Evolutionary conservation across 306 rosid genomes (phyloP), one percentile per base, ranked within the genome.

Genomic region (Sphenostylis stenocarpa): DNA sequence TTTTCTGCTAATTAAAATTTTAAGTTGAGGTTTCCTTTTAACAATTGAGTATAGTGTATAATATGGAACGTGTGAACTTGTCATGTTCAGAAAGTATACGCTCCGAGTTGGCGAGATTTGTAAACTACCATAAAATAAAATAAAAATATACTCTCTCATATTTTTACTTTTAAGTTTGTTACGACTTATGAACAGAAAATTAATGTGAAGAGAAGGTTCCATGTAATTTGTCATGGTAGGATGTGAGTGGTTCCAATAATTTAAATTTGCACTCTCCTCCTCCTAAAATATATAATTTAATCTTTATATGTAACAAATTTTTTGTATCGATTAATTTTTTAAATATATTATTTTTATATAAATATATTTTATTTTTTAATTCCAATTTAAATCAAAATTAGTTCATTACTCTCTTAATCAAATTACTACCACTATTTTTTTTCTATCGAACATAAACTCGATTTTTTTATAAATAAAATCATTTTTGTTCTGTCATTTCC

Each of bases 91-190:
- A 23, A 34, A 51, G 64, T 33, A 61, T n/a, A 19, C 68, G 8
- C 67, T 7, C 7, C 4, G 11, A 24, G 63, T 4, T 56, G 29
- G 34, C 65, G 5, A 31, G 13, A 31, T 31, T 11, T 8, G 68
- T 31, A 43, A 61, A 31, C 23, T 16, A 33, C 9, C 26, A n/a
- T 16, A 60, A 61, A 60, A 15, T 15, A 14, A 58, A 14, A 58
- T 8, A 12, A 36, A 63, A 63, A 19, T 5, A 64, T 5, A 17
- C 17, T 9, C 15, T 9, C 24, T 6, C 29, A n/a, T 34, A 36
- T 24, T 58, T 79, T 71, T 58, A 71, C 67, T 55, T n/a, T 66
- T 69, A 62, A 47, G 47, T 7, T 45, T 70, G 12, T 62, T 58
- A 58, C 36, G 57, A 9, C n/a, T 56, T 70, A 5, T 38, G 47